Conservation (phyloP, 2,329 filamentous ascomycete genomes). For the Colletotrichum somersetense region DNA sequence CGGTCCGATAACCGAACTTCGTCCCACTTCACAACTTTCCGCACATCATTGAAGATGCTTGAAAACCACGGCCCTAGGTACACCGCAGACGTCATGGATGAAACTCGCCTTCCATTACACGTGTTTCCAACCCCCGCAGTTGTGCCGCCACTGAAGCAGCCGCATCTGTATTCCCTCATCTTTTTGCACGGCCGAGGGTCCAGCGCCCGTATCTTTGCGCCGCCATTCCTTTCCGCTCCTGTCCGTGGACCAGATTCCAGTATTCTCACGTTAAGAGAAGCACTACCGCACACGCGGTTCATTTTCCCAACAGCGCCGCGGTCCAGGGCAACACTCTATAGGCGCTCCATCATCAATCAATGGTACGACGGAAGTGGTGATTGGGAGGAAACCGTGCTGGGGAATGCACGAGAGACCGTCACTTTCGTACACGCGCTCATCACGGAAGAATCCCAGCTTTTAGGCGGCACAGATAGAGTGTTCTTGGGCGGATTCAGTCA, state of each 20-base stretch:
- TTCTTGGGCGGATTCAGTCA: conserved; percentile 66
- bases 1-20: conserved; percentile 1
- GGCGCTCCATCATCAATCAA: conserved; percentile 50
- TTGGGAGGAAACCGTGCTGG: conserved; percentile 50
- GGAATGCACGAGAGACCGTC: conserved; percentile 54
- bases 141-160: conserved; percentile 44
- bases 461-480: conserved; percentile 56
- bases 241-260: conserved; percentile 24
- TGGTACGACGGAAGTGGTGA: conserved; percentile 54
- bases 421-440: conserved; percentile 56
- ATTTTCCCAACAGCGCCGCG: conserved; percentile 64
- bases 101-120: conserved; percentile 39
- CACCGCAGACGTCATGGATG: not conserved
- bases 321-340: conserved; percentile 49
- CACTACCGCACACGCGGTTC: conserved; percentile 60
- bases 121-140: conserved; percentile 45
- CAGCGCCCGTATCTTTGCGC: conserved; percentile 55
- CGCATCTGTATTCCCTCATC: conserved; percentile 60
- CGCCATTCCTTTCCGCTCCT: conserved; percentile 52
- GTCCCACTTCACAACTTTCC: not conserved
- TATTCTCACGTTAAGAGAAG: conserved; percentile 46
- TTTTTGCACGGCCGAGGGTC: conserved; percentile 64
- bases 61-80: not conserved
- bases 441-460: conserved; percentile 49
- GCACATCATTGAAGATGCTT: not conserved